Evolutionary conservation across 768 basidiomycete species (phyloP).

Genomic region (Scleroderma citrinum): DNA sequence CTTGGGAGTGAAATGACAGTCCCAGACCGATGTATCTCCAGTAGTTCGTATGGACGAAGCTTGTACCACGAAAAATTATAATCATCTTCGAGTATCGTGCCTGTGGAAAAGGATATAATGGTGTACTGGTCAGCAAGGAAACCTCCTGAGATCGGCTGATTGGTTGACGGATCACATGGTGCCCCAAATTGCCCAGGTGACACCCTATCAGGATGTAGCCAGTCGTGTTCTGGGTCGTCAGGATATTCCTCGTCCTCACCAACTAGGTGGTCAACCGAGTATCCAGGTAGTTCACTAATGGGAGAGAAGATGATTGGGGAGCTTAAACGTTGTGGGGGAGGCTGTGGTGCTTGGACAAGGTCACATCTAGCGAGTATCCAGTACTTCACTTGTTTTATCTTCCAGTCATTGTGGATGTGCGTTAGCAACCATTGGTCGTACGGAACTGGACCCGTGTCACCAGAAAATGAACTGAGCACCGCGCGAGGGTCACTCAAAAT

Average conservation of each 20-base stretch:
- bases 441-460: constrained; percentile 38
- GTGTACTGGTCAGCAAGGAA: constrained; percentile 36
- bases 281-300: constrained; percentile 8
- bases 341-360: constrained; percentile 27
- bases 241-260: constrained; percentile 29
- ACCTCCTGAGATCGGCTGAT: constrained; percentile 3
- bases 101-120: constrained; percentile 62
- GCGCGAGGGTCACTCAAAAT: not conserved
- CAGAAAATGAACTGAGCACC: not conserved
- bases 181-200: not conserved
- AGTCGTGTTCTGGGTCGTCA: constrained; percentile 24
- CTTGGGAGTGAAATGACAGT: constrained; percentile 40
- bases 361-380: constrained; percentile 57
- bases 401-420: constrained; percentile 55
- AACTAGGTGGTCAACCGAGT: constrained; percentile 21
- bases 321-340: constrained; percentile 37
- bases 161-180: constrained; percentile 7
- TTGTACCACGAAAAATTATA: constrained; percentile 52
- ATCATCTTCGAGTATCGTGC: constrained; percentile 66
- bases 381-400: constrained; percentile 56
- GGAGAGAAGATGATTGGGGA: constrained; percentile 70
- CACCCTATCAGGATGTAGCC: constrained; percentile 2
- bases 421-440: constrained; percentile 78
- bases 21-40: constrained; percentile 56
- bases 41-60: constrained; percentile 55